These are phyloP conservation scores for Boletus tomentosulus DNA, from an alignment of 768 basidiomycete genomes.

Conservation along the genomic window DNA sequence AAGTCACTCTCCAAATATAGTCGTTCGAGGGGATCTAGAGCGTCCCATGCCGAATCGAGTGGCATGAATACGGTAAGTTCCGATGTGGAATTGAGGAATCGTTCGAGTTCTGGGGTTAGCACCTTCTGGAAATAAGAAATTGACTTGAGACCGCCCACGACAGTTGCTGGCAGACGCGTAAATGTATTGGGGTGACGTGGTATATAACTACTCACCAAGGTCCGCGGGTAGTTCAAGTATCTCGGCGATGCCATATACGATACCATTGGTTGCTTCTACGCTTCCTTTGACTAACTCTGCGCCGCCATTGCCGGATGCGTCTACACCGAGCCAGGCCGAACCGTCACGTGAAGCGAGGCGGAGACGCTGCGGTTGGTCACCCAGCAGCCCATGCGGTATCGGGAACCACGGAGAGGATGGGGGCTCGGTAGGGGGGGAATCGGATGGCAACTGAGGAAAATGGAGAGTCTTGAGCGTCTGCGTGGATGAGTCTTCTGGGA, in stretches of 20 bases:
- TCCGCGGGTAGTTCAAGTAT: slow-evolving; percentile 73
- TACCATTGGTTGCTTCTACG: slow-evolving; percentile 67
- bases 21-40: slow-evolving; percentile 70
- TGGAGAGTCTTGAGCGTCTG: slow-evolving; percentile 58
- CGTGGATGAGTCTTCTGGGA: slow-evolving; percentile 38
- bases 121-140: slow-evolving; percentile 75
- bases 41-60: slow-evolving; percentile 78
- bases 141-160: slow-evolving; percentile 54
- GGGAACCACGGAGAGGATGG: slow-evolving; percentile 86
- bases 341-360: slow-evolving; percentile 52
- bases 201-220: slow-evolving; percentile 50
- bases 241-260: slow-evolving; percentile 67
- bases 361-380: slow-evolving; percentile 76
- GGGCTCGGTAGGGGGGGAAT: slow-evolving; percentile 61
- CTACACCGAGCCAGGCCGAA: slow-evolving; percentile 60
- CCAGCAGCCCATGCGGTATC: slow-evolving; percentile 74
- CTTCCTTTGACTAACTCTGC: slow-evolving; percentile 54
- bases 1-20: slow-evolving; percentile 87
- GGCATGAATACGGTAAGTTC: slow-evolving; percentile 89
- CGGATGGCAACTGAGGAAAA: slow-evolving; percentile 58
- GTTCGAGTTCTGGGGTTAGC: slow-evolving; percentile 53
- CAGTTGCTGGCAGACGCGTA: slow-evolving; percentile 43
- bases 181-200: neutral
- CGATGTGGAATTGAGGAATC: slow-evolving; percentile 59
- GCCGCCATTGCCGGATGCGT: slow-evolving; percentile 79